Evolutionary conservation across 1,284 basidiomycete species (phyloP).

Genomic region (Boletus smithii): DNA sequence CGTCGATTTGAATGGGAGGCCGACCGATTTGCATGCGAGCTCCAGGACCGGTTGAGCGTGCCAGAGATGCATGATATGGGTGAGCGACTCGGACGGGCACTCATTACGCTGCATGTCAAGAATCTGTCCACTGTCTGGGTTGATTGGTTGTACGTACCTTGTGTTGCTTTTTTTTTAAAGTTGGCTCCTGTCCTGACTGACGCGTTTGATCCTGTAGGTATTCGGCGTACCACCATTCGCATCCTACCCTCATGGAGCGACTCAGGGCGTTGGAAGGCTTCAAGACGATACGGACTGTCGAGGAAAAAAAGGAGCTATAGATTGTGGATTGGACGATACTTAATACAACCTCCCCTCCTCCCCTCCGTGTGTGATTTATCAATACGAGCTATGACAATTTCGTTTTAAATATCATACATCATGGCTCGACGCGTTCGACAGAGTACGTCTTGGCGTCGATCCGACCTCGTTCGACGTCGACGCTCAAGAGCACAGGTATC

Average conservation of each 20-base stretch:
- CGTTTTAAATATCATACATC: too few relatives aligned
- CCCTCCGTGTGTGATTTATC: too few relatives aligned
- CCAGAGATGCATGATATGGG: conserved; percentile 67
- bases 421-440: background rate
- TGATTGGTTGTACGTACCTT: conserved; percentile 81
- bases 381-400: too few relatives aligned
- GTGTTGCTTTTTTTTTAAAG: too few relatives aligned
- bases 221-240: conserved; percentile 90
- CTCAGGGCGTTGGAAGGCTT: conserved; percentile 73
- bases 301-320: conserved; percentile 32
- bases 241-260: conserved; percentile 86
- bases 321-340: too few relatives aligned
- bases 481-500: conserved; percentile 68
- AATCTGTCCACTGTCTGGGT: conserved; percentile 90
- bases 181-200: conserved; percentile 4
- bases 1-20: conserved; percentile 89
- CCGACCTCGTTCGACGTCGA: conserved; percentile 67
- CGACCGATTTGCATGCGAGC: conserved; percentile 75
- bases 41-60: conserved; percentile 49
- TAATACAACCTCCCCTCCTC: too few relatives aligned
- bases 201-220: conserved; percentile 46
- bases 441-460: conserved; percentile 60
- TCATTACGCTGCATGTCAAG: conserved; percentile 83
- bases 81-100: conserved; percentile 74
- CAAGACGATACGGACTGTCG: conserved; percentile 31